Evolutionary conservation across 345 rosid genomes (phyloP), one percentile per base, ranked within the genome.

Genomic region (Eucalyptus sp.): DNA sequence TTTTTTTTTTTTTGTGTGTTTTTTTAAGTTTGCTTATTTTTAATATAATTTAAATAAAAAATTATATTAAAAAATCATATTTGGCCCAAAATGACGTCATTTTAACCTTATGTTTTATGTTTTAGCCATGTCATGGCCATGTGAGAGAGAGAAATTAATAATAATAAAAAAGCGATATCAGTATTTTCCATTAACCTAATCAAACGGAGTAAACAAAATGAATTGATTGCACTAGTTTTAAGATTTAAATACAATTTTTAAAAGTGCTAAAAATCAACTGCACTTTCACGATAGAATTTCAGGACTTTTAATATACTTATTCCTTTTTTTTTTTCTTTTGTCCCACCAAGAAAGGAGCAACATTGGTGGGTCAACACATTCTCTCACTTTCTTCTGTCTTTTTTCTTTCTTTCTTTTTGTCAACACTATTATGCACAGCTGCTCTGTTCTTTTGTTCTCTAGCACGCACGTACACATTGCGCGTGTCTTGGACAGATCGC

Each of bases 191-290:
- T 10, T 24, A 56, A 25, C 13, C 29, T 0, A 56, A 10, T 25
- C 29, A 0, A 25, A 56, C 1, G 0, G 13, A 56, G 29, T 10
- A 22, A 56, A 56, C 13, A 0, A 22, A 56, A 56, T 22, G 3
- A 24, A 9, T 56, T 4, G 13, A 56, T 24, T 56, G 62, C 62
- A 56, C 13, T 22, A 56, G 0, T 56, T 56, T 56, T 4, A 56
- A 56, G 29, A 56, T 56, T 52, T 24, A 56, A 56, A 24, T 56
- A 5, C 2, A 56, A 22, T 24, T 56, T 56, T 1, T 5, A 4
- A 24, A 56, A 56, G 62, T 10, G 27, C 2, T 24, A 22, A 56
- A 22, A 56, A 56, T 56, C 62, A 22, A 56, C 1, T 24, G 6
- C 62, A 56, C 62, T 24, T 56, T 56, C 29, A 9, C 24, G 6